Evolutionary conservation across 345 rosid genomes (phyloP).

Genomic region (Citrus reticulata): DNA sequence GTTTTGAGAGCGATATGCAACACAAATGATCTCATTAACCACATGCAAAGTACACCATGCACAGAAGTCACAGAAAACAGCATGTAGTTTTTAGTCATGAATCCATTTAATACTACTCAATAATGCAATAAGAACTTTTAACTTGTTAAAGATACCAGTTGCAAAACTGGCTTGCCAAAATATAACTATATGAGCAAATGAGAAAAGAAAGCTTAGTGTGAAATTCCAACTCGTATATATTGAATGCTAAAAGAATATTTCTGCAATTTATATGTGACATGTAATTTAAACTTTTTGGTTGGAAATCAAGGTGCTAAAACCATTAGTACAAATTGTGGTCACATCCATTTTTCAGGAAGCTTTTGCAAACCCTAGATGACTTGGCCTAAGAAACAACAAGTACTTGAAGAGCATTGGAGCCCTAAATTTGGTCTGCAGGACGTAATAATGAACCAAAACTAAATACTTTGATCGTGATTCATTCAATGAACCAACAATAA

Average conservation of each 20-base stretch:
- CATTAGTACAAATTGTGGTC: neutral
- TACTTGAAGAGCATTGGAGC: neutral
- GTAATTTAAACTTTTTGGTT: neutral
- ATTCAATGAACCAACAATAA: neutral
- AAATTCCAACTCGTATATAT: neutral
- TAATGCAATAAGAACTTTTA: neutral
- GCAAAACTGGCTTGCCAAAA: neutral
- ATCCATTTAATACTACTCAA: neutral
- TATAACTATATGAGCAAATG: no score
- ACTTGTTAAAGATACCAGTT: neutral
- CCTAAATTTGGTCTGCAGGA: neutral
- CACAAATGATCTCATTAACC: neutral
- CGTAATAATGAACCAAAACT: neutral
- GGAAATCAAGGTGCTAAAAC: neutral
- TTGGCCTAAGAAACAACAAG: neutral
- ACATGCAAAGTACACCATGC: neutral
- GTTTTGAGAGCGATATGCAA: neutral
- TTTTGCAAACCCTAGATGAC: slow-evolving; percentile 7
- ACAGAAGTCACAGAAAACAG: neutral
- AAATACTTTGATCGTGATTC: neutral
- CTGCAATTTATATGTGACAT: no score
- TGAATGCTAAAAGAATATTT: no score
- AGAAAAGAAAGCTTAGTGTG: neutral
- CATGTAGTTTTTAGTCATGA: neutral
- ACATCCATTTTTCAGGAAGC: slow-evolving; percentile 10